Conservation (phyloP, 768 basidiomycete species). For the Harrya chromipes region DNA sequence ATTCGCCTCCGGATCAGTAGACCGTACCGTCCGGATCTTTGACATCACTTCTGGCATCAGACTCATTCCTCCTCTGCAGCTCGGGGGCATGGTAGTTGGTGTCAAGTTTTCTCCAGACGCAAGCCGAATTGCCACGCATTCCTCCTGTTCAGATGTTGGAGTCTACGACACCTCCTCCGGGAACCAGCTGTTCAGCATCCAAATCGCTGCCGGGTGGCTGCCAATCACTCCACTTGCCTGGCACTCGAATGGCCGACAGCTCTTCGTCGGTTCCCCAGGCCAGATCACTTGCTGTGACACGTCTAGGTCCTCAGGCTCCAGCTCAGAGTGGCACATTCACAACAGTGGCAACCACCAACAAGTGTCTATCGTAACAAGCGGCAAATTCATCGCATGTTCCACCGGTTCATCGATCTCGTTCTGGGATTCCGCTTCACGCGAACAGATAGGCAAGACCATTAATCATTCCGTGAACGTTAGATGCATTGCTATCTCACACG, state of each 20-base stretch:
- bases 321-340: no score
- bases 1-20: not conserved
- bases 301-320: no score
- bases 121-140: not conserved
- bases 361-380: no score
- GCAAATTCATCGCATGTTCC: no score
- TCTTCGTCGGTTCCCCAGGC: not conserved
- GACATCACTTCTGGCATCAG: not conserved
- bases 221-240: not conserved
- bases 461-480: no score
- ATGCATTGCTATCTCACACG: no score
- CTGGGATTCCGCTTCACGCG: no score
- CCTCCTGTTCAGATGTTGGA: no score
- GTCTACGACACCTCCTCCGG: not conserved
- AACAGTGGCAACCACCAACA: no score
- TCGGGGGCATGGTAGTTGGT: no score
- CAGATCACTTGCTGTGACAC: not conserved
- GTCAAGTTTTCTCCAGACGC: not conserved
- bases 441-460: no score
- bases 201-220: not conserved
- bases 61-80: not conserved
- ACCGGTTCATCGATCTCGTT: no score
- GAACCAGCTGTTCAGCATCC: not conserved
- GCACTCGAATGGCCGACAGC: not conserved
- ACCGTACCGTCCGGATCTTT: not conserved